These are phyloP conservation scores for Solanum hybrid DNA, from an alignment of 305 asterid species.

Conservation along the genomic window DNA sequence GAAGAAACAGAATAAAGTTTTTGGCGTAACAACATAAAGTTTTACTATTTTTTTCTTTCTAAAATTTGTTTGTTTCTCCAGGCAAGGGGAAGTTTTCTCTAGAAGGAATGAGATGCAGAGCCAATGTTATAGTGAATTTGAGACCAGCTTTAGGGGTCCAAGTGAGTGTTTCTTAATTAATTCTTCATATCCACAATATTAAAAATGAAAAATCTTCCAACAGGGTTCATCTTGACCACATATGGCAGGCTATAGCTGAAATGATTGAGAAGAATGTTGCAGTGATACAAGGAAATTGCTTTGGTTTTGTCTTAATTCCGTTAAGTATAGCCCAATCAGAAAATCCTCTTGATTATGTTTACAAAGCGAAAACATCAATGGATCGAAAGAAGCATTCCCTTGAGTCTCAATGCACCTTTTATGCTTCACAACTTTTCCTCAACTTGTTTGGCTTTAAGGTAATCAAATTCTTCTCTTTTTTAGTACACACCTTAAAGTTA, in stretches of 20 bases:
- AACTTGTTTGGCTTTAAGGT: conserved; percentile 28
- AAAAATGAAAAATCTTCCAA: background rate
- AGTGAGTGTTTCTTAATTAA: conserved; percentile 4
- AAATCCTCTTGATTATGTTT: conserved; percentile 30
- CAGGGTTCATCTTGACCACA: background rate
- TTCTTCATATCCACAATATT: background rate
- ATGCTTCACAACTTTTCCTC: conserved; percentile 11
- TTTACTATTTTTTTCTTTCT: background rate
- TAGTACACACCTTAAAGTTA: too few species aligned
- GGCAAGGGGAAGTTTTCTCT: background rate
- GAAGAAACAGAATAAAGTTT: too few species aligned
- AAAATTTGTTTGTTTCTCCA: background rate
- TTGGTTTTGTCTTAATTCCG: conserved; percentile 28
- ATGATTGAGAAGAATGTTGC: conserved; percentile 24
- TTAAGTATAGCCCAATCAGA: conserved; percentile 9
- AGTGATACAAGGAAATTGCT: conserved; percentile 26
- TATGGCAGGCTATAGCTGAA: conserved; percentile 15
- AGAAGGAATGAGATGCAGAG: background rate
- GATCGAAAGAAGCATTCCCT: conserved; percentile 26
- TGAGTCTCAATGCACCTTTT: conserved; percentile 15
- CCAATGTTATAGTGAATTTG: conserved; percentile 5
- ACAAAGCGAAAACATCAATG: conserved; percentile 23
- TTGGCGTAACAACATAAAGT: background rate
- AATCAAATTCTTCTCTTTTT: background rate
- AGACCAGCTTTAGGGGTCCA: conserved; percentile 28